Conservation (phyloP, 176 grass and related monocot genomes). For the Musa beccarii region DNA sequence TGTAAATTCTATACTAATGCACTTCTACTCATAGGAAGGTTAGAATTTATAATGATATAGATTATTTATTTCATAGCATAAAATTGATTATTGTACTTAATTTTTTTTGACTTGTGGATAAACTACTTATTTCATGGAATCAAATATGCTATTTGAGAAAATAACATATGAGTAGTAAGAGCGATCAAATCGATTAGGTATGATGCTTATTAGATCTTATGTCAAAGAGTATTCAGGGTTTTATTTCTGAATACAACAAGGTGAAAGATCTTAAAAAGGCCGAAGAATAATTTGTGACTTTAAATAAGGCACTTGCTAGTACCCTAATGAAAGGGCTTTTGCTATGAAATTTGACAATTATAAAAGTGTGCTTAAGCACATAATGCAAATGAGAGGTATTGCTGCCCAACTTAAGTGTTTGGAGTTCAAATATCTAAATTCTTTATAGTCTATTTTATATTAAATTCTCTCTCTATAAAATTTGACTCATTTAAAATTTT, state of each 20-base stretch:
- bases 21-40: not conserved
- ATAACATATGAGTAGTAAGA: not conserved
- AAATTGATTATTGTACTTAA: not conserved
- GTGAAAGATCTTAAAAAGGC: not conserved
- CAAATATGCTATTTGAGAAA: not conserved
- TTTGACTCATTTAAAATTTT: too few species aligned
- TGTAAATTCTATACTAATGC: not conserved
- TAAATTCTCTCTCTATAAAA: too few species aligned
- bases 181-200: not conserved
- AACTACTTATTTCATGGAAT: not conserved
- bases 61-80: not conserved
- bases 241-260: not conserved
- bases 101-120: not conserved
- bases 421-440: too few species aligned
- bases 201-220: not conserved
- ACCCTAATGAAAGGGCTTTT: too few species aligned
- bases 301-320: too few species aligned
- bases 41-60: not conserved
- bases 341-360: too few species aligned
- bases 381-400: too few species aligned
- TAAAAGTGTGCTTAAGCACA: too few species aligned
- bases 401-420: too few species aligned
- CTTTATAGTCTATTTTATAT: too few species aligned
- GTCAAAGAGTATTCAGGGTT: not conserved
- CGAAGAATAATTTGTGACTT: not conserved